A percentile compares a stretch with the other conserved stretches of the same genome.
Evolutionary conservation across 2,329 filamentous ascomycete species (phyloP).

Genomic region (Orbilia oligospora): DNA sequence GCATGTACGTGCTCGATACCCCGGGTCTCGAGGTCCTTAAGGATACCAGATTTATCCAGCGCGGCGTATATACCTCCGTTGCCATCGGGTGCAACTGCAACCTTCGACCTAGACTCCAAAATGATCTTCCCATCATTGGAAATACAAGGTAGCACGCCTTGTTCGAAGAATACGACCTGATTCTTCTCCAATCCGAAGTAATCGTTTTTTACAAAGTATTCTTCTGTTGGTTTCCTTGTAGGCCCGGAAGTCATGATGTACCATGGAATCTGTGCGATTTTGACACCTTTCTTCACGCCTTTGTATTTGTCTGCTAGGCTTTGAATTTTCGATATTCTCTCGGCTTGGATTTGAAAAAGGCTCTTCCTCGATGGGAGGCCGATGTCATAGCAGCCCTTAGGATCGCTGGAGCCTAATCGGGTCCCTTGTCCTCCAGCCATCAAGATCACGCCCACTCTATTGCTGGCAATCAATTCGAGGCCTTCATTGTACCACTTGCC

Average conservation of each 20-base stretch:
- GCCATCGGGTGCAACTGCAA: constrained; percentile 95
- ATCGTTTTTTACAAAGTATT: constrained; percentile 88
- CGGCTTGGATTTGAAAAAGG: constrained; percentile 96
- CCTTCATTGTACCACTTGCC: constrained; percentile 85
- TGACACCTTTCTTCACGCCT: constrained; percentile 68
- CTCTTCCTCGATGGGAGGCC: constrained; percentile 92
- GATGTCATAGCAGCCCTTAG: constrained; percentile 98
- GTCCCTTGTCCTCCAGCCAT: constrained; percentile 99
- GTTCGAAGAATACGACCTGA: constrained; percentile 88
- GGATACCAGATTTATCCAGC: constrained; percentile 82
- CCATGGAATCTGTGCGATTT: constrained; percentile 82
- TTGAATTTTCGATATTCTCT: constrained; percentile 90
- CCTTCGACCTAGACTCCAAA: constrained; percentile 87
- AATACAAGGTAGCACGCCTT: constrained; percentile 95
- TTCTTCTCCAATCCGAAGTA: constrained; percentile 90
- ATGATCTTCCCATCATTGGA: constrained; percentile 98
- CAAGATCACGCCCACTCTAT: constrained; percentile 86
- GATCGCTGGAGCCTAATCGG: constrained; percentile 90
- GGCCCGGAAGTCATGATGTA: constrained; percentile 99
- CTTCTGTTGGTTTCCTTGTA: constrained; percentile 89
- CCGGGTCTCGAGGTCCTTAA: constrained; percentile 88
- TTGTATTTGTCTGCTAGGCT: constrained; percentile 79
- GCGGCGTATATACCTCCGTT: constrained; percentile 98
- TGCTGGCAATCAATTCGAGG: constrained; percentile 76
- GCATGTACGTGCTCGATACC: constrained; percentile 95